These are phyloP conservation scores for Sechiopsis laciniata DNA, from an alignment of 306 rosid genomes.

Conservation along the genomic window DNA sequence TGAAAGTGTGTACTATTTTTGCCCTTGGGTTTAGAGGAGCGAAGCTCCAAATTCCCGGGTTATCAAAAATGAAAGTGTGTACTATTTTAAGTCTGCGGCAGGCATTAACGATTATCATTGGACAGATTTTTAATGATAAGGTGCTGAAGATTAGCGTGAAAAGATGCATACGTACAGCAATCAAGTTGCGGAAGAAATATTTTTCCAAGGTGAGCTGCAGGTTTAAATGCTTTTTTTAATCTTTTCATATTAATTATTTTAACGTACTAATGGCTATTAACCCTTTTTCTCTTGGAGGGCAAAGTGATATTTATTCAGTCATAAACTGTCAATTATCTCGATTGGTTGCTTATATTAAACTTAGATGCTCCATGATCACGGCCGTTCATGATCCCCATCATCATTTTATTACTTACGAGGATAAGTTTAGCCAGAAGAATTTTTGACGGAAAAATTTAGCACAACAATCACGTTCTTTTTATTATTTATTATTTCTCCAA, in stretches of 20 bases:
- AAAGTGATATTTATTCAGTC: constrained; percentile 17
- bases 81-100: no score
- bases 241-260: constrained; percentile 16
- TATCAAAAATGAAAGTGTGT: no score
- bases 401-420: background rate
- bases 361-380: background rate
- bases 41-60: no score
- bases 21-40: no score
- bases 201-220: constrained; percentile 56
- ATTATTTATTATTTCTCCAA: background rate
- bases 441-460: no score
- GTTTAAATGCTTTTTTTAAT: constrained; percentile 15
- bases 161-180: constrained; percentile 62
- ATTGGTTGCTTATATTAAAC: background rate
- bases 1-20: no score
- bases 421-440: background rate
- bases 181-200: constrained; percentile 84
- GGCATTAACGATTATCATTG: background rate
- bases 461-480: background rate
- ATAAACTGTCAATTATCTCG: background rate
- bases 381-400: background rate
- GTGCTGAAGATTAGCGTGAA: constrained; percentile 69
- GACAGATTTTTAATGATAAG: constrained; percentile 83
- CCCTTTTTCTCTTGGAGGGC: background rate
- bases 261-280: constrained; percentile 17